These are phyloP conservation scores for Wickerhamiella lipophila DNA, from an alignment of 805 yeast genomes.

Conservation along the genomic window DNA sequence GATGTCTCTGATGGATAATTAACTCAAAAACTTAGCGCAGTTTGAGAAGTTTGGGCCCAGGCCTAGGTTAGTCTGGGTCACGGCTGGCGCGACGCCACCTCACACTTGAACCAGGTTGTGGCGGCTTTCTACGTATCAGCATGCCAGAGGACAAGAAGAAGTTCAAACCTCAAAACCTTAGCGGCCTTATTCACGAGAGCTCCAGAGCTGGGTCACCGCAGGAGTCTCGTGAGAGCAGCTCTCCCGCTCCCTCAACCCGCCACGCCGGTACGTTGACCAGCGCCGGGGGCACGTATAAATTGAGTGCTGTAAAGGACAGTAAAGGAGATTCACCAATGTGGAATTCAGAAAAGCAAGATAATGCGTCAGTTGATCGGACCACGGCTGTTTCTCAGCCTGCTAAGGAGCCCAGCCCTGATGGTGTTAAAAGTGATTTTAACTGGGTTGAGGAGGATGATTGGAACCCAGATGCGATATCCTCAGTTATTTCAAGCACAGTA, in stretches of 20 bases:
- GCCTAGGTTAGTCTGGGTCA: no score
- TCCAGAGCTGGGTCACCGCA: background rate
- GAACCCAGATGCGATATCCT: constrained; percentile 13
- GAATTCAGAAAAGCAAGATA: background rate
- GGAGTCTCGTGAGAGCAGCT: constrained; percentile 10
- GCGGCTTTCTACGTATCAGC: constrained; percentile 1
- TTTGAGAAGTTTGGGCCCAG: no score
- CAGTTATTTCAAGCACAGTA: constrained; percentile 15
- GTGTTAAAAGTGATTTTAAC: background rate
- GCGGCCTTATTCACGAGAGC: constrained; percentile 23
- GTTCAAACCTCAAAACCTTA: constrained; percentile 30
- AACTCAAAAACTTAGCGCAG: no score
- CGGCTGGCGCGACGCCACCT: background rate
- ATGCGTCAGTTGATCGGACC: background rate
- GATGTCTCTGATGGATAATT: no score
- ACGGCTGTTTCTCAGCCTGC: background rate
- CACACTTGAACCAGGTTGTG: background rate
- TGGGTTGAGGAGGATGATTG: constrained; percentile 11
- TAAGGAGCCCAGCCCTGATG: background rate
- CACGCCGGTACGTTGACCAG: constrained; percentile 17
- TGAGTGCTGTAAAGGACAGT: constrained; percentile 18
- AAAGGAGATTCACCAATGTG: constrained; percentile 5
- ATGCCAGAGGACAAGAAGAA: constrained; percentile 21
- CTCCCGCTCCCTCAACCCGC: constrained; percentile 11
- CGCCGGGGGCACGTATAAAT: constrained; percentile 23